Conservation (phyloP, 169 alveolate species). For the Besnoitia besnoiti region DNA sequence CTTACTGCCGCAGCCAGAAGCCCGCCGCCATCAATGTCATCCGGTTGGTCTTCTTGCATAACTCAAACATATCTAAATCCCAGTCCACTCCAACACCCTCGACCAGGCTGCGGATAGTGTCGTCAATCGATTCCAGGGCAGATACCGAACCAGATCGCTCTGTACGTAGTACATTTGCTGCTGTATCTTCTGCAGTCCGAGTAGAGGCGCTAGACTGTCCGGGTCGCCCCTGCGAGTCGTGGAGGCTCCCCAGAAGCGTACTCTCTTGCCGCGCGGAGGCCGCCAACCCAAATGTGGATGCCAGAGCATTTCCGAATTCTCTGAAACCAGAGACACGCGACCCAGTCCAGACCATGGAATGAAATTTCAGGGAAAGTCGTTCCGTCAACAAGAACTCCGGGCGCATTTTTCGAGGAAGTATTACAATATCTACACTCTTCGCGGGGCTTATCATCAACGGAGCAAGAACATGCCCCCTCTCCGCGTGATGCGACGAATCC, state of each 20-base stretch:
- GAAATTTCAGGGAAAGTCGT: no score
- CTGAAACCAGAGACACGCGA: neutral
- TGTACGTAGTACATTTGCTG: neutral
- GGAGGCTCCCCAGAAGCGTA: neutral
- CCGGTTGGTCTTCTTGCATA: neutral
- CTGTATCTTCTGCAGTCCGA: neutral
- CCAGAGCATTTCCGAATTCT: constrained; percentile 2
- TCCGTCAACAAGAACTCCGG: no score
- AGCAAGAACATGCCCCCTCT: no score
- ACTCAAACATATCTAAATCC: neutral
- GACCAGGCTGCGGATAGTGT: neutral
- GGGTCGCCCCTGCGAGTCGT: neutral
- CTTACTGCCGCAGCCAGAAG: neutral
- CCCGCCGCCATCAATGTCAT: constrained; percentile 30
- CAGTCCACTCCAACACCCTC: neutral
- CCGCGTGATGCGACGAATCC: no score
- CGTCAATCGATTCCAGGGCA: neutral
- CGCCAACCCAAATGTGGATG: neutral
- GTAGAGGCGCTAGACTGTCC: neutral
- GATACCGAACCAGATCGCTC: neutral
- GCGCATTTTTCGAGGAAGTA: no score
- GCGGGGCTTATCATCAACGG: no score
- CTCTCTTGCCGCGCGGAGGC: neutral
- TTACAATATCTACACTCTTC: no score
- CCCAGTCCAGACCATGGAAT: no score